A percentile compares a stretch with the other conserved stretches of the same genome.
phyloP scores from a whole-genome alignment of 371 early-diverging fungal genomes.

The Mortierella sp. region DNA sequence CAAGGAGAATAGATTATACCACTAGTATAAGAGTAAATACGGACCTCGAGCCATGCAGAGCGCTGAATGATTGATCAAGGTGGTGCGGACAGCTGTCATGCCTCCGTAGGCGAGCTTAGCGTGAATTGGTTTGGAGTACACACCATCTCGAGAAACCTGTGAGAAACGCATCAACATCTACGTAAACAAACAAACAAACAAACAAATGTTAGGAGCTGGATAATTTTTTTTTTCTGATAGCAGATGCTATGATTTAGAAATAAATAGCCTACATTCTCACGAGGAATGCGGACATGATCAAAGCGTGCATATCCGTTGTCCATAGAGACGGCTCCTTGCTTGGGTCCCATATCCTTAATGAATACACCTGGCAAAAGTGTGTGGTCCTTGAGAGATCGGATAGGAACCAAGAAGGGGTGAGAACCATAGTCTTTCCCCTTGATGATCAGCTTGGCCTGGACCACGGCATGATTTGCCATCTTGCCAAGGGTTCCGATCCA shows the following conservation, averaged over 20 bases:
- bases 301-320: slow-evolving; percentile 89
- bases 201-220: no score
- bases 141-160: slow-evolving; percentile 76
- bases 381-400: slow-evolving; percentile 85
- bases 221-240: no score
- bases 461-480: slow-evolving; percentile 83
- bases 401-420: slow-evolving; percentile 90
- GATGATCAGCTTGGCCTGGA: slow-evolving; percentile 89
- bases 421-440: slow-evolving; percentile 85
- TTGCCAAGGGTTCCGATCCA: slow-evolving; percentile 90
- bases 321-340: slow-evolving; percentile 84
- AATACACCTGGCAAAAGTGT: slow-evolving; percentile 83
- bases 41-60: slow-evolving; percentile 65
- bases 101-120: slow-evolving; percentile 82
- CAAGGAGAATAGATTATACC: no score
- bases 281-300: slow-evolving; percentile 83
- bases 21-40: background rate
- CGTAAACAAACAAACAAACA: background rate
- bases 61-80: slow-evolving; percentile 71
- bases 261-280: slow-evolving; percentile 62
- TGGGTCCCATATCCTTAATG: slow-evolving; percentile 93
- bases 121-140: slow-evolving; percentile 77
- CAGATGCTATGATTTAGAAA: background rate
- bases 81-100: slow-evolving; percentile 81
- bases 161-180: slow-evolving; percentile 86